Evolutionary conservation across 2,329 filamentous ascomycete genomes (phyloP).

Genomic region (Colletotrichum cordylinicola): DNA sequence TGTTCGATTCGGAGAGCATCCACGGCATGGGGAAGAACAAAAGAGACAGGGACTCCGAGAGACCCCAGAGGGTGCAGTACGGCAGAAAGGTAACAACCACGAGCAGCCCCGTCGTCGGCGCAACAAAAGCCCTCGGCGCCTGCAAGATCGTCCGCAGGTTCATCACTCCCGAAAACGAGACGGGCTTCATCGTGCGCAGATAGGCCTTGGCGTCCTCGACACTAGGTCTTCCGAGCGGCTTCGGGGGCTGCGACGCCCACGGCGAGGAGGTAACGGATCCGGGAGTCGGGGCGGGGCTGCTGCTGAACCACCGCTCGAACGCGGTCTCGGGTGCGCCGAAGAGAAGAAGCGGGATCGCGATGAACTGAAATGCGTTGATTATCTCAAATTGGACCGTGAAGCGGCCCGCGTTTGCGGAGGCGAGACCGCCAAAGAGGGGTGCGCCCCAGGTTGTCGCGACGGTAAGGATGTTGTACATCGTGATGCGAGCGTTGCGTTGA

Average conservation of each 20-base stretch:
- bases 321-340: conserved; percentile 58
- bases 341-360: conserved; percentile 52
- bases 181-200: conserved; percentile 42
- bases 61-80: conserved; percentile 51
- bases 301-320: conserved; percentile 47
- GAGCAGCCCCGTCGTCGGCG: conserved; percentile 55
- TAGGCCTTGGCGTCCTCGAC: conserved; percentile 40
- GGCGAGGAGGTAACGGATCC: conserved; percentile 5
- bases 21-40: conserved; percentile 49
- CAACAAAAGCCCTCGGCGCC: conserved; percentile 50
- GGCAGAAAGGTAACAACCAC: conserved; percentile 52
- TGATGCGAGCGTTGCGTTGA: conserved; percentile 50
- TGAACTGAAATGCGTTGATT: conserved; percentile 51
- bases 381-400: conserved; percentile 58
- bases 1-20: conserved; percentile 41
- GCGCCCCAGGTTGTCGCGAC: conserved; percentile 57
- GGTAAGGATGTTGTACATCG: conserved; percentile 50
- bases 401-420: conserved; percentile 43
- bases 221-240: conserved; percentile 29
- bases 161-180: conserved; percentile 38
- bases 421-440: conserved; percentile 58
- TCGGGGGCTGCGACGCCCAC: background rate
- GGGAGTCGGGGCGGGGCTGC: conserved; percentile 13
- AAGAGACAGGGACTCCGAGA: conserved; percentile 50
- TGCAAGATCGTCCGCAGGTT: conserved; percentile 44